Conservation (phyloP, 192 early-diverging fungal species). For the Podochytrium sp. region DNA sequence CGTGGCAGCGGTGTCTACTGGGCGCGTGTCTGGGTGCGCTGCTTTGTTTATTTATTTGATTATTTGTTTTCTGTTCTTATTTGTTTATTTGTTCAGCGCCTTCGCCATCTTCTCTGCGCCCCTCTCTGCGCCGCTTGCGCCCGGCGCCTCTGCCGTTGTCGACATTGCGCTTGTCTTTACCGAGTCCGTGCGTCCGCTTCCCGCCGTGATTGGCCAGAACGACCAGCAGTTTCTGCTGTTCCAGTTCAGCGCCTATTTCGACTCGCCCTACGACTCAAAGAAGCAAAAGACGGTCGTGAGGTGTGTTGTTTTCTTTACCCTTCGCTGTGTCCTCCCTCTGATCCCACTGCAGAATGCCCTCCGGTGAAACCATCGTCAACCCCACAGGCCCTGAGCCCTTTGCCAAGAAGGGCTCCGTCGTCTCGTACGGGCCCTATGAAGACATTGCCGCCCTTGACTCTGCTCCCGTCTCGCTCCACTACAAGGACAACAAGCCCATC, state of each 20-base stretch:
- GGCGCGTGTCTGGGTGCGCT: neutral
- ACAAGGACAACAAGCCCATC: conserved; percentile 61
- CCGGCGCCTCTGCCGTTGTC: conserved; percentile 34
- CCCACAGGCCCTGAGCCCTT: conserved; percentile 30
- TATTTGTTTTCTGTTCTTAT: neutral
- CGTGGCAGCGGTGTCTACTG: conserved; percentile 8
- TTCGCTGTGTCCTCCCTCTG: neutral
- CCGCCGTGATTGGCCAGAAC: conserved; percentile 57
- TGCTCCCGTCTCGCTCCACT: conserved; percentile 63
- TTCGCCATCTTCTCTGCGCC: conserved; percentile 26
- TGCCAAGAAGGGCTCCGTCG: conserved; percentile 53
- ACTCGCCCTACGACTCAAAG: conserved; percentile 66
- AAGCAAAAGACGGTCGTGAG: conserved; percentile 81
- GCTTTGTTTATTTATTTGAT: neutral
- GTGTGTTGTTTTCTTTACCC: conserved; percentile 53
- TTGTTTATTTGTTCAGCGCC: neutral
- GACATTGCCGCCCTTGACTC: conserved; percentile 47
- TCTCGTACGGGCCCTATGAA: conserved; percentile 77
- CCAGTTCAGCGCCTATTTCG: conserved; percentile 61
- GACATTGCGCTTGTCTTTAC: conserved; percentile 39
- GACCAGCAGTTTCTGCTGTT: conserved; percentile 72
- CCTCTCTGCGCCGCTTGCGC: conserved; percentile 23
- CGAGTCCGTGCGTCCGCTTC: conserved; percentile 41
- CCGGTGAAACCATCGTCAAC: conserved; percentile 32
- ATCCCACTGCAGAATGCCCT: conserved; percentile 32